Evolutionary conservation across 140 eudicot genomes (phyloP).

Genomic region (Artemisia princeps): DNA sequence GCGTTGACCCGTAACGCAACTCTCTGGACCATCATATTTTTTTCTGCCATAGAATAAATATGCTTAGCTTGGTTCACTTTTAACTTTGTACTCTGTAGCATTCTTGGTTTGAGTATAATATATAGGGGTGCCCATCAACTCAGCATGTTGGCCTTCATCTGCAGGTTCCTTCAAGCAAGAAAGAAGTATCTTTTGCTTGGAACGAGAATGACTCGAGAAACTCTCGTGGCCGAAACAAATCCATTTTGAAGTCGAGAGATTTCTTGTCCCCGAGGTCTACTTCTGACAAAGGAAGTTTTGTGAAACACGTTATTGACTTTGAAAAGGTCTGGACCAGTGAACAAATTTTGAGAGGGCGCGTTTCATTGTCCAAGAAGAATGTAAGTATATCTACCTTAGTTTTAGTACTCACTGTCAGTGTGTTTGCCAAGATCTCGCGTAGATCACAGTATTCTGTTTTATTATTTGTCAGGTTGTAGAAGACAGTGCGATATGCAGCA

Average conservation of each 20-base stretch:
- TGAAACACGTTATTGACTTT: constrained; percentile 55
- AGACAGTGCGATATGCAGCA: constrained; percentile 56
- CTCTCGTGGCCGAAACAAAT: constrained; percentile 37
- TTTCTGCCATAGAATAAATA: constrained; percentile 15
- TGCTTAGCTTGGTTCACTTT: not conserved
- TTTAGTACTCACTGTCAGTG: not conserved
- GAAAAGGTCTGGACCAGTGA: constrained; percentile 87
- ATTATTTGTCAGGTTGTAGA: constrained; percentile 43
- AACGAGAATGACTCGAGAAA: constrained; percentile 50
- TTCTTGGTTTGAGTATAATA: not conserved
- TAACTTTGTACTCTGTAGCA: not conserved
- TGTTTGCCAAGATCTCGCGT: constrained; percentile 8
- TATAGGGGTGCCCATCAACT: not conserved
- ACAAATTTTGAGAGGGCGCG: constrained; percentile 51
- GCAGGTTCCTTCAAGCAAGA: constrained; percentile 85
- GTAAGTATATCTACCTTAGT: constrained; percentile 28
- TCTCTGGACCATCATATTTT: not conserved
- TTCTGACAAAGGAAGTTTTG: constrained; percentile 53
- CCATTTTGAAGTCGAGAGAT: constrained; percentile 43
- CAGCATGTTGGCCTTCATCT: constrained; percentile 13
- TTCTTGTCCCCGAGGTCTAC: constrained; percentile 50
- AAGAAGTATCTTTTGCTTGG: constrained; percentile 53
- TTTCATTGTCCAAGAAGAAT: constrained; percentile 61
- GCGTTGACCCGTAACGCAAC: not conserved
- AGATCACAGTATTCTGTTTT: constrained; percentile 14